These are phyloP conservation scores for Sporobolomyces phaffii DNA, from an alignment of 768 basidiomycete species.

Conservation along the genomic window DNA sequence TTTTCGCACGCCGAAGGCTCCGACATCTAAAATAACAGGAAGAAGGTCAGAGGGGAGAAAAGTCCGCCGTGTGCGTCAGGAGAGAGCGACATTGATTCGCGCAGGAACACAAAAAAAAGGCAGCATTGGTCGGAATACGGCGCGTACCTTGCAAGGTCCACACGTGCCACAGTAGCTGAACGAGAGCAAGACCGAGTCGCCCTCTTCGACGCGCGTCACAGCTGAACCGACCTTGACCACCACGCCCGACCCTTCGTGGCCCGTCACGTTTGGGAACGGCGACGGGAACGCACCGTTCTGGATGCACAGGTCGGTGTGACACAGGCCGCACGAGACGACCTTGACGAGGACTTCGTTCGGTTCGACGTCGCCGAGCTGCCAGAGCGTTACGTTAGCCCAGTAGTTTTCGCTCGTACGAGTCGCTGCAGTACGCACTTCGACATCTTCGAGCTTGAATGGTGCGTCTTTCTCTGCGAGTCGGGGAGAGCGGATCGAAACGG, in stretches of 20 bases:
- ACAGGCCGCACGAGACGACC: conserved; percentile 25
- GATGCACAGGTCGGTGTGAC: conserved; percentile 31
- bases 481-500: no score
- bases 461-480: conserved; percentile 11
- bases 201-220: conserved; percentile 9
- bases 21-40: neutral
- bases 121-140: no score
- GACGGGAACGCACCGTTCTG: conserved; percentile 8
- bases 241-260: conserved; percentile 22
- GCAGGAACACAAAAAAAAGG: no score
- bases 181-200: conserved; percentile 25
- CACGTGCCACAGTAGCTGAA: conserved; percentile 28
- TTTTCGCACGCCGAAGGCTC: conserved; percentile 35
- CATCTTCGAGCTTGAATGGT: conserved; percentile 9
- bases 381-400: neutral
- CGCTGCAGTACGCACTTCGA: conserved; percentile 2
- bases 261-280: neutral
- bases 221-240: conserved; percentile 8
- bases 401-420: neutral
- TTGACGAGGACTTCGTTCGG: conserved; percentile 36
- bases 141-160: conserved; percentile 31
- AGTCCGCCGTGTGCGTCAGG: no score
- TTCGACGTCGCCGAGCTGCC: conserved; percentile 22
- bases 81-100: no score
- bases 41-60: no score